Evolutionary conservation across 768 basidiomycete species (phyloP), one percentile per base, ranked within the genome.

Genomic region (Pleurotus citrinopileatus): DNA sequence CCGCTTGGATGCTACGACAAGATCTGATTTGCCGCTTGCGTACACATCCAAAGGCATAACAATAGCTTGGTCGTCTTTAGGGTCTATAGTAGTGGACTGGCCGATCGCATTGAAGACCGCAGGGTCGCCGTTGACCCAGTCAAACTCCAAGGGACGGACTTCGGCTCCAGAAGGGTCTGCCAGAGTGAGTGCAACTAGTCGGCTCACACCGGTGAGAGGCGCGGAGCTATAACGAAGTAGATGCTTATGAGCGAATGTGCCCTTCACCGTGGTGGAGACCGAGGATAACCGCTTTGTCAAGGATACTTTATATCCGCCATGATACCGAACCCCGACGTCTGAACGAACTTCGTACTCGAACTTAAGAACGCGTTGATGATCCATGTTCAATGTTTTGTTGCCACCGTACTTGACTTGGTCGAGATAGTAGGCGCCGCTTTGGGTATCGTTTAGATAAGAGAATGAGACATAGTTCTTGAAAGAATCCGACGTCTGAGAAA

Each of bases 381-480:
- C 3, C 46, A 48, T 34, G n/a, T 4, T 29, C 13, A 48, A 5
- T 2, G 26, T 19, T 28, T 32, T 23, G 20, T 48, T 48, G 12
- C 46, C 46, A 4, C 46, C 46, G 26, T 48, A 48, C 27, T 34
- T 13, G 1, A 48, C 28, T 48, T 48, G 27, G 4, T 29, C 15
- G 6, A 34, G 26, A 34, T 48, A 48, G 12, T 15, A 28, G 3
- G 46, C 26, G 8, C 46, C 46, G 3, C 13, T n/a, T 12, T 32
- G 12, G 19, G 32, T n/a, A 17, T 53, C 56, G 19, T 54, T 37
- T 1, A 40, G 23, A 32, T 54, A 57, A 7, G 13, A 20, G 52
- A 45, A 57, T 0, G 56, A 45, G 20, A 48, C 44, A 40, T 57
- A 57, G 17, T 57, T 57, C 20, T 29, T 36, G 34, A 57, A 57